phyloP scores from a whole-genome alignment of 2,329 filamentous ascomycete species.

The Aspergillus melleus region DNA sequence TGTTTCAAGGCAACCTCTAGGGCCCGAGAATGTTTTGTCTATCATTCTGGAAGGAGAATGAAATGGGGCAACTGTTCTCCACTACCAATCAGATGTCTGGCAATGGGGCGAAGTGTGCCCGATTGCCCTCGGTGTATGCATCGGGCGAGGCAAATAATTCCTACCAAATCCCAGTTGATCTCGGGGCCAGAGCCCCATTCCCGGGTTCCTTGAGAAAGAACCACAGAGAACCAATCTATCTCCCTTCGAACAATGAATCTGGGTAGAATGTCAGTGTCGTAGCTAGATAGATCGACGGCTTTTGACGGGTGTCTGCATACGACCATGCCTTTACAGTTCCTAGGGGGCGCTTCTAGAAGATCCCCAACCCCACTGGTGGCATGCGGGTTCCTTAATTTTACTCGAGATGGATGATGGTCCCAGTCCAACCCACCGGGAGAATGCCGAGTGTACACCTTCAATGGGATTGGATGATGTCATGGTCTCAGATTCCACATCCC shows the following conservation, averaged over 20 bases:
- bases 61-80: neutral
- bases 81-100: slow-evolving; percentile 1
- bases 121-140: slow-evolving; percentile 1
- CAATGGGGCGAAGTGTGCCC: slow-evolving; percentile 1
- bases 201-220: neutral
- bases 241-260: neutral
- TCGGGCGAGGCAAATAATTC: neutral
- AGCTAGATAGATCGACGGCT: neutral
- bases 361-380: slow-evolving; percentile 9
- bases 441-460: neutral
- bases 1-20: slow-evolving; percentile 2
- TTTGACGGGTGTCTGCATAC: neutral
- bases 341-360: slow-evolving; percentile 12
- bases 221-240: neutral
- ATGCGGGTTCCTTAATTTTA: slow-evolving; percentile 12
- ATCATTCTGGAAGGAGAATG: neutral
- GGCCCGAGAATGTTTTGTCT: neutral
- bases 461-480: slow-evolving; percentile 13
- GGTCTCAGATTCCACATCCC: neutral
- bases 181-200: neutral
- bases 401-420: slow-evolving; percentile 4
- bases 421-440: slow-evolving; percentile 4
- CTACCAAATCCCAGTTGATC: neutral
- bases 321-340: neutral
- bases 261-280: neutral